phyloP scores from a whole-genome alignment of 1,139 yeast genomes.

The Keqinozyma sinolaborantium region DNA sequence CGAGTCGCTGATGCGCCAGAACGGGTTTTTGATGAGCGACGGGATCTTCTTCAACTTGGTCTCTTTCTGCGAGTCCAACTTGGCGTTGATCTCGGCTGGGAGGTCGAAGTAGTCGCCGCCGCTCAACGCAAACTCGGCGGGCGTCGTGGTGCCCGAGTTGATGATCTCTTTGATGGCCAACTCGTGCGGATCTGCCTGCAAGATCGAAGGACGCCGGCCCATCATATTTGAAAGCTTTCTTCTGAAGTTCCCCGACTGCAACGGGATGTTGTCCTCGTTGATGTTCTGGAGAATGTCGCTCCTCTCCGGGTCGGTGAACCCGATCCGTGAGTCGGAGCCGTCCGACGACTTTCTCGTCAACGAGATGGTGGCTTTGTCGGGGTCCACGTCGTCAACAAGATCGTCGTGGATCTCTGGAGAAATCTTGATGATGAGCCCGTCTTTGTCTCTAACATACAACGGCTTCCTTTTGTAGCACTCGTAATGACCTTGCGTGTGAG shows the following conservation, averaged over 20 bases:
- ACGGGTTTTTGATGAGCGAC: constrained; percentile 56
- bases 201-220: constrained; percentile 44
- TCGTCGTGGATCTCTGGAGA: constrained; percentile 44
- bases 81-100: constrained; percentile 10
- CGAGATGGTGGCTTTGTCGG: constrained; percentile 2
- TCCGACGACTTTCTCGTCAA: constrained; percentile 9
- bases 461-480: constrained; percentile 78
- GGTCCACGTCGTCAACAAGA: constrained; percentile 11
- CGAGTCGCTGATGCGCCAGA: constrained; percentile 86
- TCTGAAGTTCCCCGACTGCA: constrained; percentile 26
- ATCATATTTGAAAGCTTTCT: constrained; percentile 36
- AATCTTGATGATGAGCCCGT: constrained; percentile 44
- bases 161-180: constrained; percentile 38
- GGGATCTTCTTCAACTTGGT: constrained; percentile 51
- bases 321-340: constrained; percentile 3
- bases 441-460: constrained; percentile 47
- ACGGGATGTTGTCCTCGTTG: constrained; percentile 17
- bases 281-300: constrained; percentile 11
- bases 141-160: constrained; percentile 40
- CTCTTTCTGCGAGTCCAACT: constrained; percentile 5
- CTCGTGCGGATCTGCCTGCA: constrained; percentile 37
- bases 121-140: constrained; percentile 40
- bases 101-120: constrained; percentile 24
- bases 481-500: constrained; percentile 88
- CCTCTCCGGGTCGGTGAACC: constrained; percentile 6